A percentile compares a stretch with the other conserved stretches of the same genome.
Evolutionary conservation across 441 rosid species (phyloP).

Genomic region (Hura crepitans): DNA sequence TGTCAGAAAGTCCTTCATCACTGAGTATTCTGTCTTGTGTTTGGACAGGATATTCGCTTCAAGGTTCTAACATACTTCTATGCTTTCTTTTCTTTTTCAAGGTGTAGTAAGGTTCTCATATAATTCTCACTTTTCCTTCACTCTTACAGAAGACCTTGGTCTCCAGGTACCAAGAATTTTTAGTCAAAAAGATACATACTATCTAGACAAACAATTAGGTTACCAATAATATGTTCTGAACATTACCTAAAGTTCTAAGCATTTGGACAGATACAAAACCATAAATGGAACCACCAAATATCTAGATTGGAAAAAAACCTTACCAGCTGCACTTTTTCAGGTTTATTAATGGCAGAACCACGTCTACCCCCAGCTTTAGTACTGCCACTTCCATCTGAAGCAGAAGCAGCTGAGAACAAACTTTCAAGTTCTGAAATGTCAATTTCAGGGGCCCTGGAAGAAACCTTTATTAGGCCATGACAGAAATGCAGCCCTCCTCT

Average conservation of each 20-base stretch:
- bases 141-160: neutral
- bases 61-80: neutral
- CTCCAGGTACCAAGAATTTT: neutral
- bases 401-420: slow-evolving; percentile 81
- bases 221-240: neutral
- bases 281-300: slow-evolving; percentile 15
- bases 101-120: neutral
- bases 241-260: neutral
- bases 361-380: slow-evolving; percentile 72
- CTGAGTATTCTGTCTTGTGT: neutral
- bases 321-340: slow-evolving; percentile 94
- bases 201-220: neutral
- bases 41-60: slow-evolving; percentile 4
- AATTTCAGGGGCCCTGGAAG: slow-evolving; percentile 92
- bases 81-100: neutral
- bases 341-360: slow-evolving; percentile 75
- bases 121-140: neutral
- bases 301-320: slow-evolving; percentile 17
- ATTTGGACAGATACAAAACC: slow-evolving; percentile 1
- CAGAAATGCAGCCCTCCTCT: neutral
- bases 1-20: neutral
- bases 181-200: neutral
- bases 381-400: slow-evolving; percentile 47
- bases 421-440: slow-evolving; percentile 96
- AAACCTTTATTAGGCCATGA: slow-evolving; percentile 22